Evolutionary conservation across 805 yeast genomes (phyloP), one percentile per base, ranked within the genome.

Genomic region (Wickerhamiella lipophila): DNA sequence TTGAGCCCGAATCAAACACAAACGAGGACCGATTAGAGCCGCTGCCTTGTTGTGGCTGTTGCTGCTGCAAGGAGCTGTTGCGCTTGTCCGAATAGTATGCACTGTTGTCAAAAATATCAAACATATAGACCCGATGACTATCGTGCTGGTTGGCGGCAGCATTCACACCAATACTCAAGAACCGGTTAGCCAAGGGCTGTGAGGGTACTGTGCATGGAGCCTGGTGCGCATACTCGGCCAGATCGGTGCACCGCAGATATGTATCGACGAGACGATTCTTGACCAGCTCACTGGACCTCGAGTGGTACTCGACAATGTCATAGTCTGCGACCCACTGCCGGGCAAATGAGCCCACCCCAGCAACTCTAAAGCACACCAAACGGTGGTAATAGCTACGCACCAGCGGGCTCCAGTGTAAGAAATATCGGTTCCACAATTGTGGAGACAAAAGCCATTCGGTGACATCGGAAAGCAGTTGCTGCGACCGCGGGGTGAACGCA

Each of bases 341-440:
- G 21, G 55, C 51, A 6, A 52, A 58, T 2, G 58, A 32, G 9
- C 63, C 64, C 1, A 60, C 64, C 1, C 63, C 59, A 1, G 61
- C 62, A 40, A 80, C 62, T 53, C 84, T 73, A 82, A 89, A 85
- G 43, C 83, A 70, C 15, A 85, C 51, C 19, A 85, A 68, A 36
- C 87, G 68, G 43, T 75, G 68, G 60, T 78, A 85, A 57, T 78
- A 82, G 3, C 81, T 73, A 32, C 95, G 68, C 21, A 83, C 78
- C 15, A 84, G 62, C 2, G 94, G 87, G 57, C 78, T 75, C 85
- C 94, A 86, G 63, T 86, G 94, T 34, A 79, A 73, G 57, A 85
- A 77, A 52, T 74, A 75, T 43, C 69, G 66, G 29, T 63, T 63
- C 81, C 88, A 83, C 29, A 68, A 64, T 1, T 59, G 55, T 3